phyloP scores from a whole-genome alignment of 768 basidiomycete genomes.

The Lepiota venenata region DNA sequence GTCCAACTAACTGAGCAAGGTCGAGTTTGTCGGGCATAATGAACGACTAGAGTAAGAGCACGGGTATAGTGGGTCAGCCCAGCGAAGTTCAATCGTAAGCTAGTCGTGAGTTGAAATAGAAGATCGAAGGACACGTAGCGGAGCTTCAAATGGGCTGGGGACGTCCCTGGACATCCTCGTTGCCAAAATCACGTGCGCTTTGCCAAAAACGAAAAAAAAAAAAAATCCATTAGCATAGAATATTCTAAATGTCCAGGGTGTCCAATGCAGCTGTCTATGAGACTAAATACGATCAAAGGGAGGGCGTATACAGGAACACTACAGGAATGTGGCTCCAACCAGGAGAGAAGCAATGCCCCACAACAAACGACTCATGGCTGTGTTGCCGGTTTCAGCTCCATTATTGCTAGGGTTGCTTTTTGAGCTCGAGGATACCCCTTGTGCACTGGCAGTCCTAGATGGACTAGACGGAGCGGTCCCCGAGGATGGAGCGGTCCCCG shows the following conservation, averaged over 20 bases:
- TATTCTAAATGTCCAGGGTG: no score
- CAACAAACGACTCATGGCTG: neutral
- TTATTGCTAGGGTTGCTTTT: neutral
- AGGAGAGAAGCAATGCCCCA: slow-evolving; percentile 5
- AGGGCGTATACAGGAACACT: neutral
- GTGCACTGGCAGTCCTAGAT: neutral
- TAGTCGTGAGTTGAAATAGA: no score
- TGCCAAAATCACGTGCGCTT: slow-evolving; percentile 3
- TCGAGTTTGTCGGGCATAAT: neutral
- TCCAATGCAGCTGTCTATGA: no score
- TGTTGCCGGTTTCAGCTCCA: neutral
- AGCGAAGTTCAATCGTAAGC: neutral
- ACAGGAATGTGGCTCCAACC: slow-evolving; percentile 1
- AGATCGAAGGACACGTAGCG: neutral
- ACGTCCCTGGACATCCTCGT: neutral
- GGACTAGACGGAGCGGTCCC: neutral
- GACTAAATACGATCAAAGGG: neutral
- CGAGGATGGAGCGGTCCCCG: neutral
- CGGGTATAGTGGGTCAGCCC: neutral
- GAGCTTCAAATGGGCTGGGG: slow-evolving; percentile 8
- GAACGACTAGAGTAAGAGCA: no score
- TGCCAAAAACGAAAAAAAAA: neutral
- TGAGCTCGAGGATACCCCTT: neutral
- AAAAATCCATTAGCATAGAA: neutral
- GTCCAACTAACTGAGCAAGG: neutral